A percentile compares a stretch with the other conserved stretches of the same genome.
Evolutionary conservation across 371 early-diverging fungal genomes (phyloP).

Genomic region (Lichtheimia ramosa): DNA sequence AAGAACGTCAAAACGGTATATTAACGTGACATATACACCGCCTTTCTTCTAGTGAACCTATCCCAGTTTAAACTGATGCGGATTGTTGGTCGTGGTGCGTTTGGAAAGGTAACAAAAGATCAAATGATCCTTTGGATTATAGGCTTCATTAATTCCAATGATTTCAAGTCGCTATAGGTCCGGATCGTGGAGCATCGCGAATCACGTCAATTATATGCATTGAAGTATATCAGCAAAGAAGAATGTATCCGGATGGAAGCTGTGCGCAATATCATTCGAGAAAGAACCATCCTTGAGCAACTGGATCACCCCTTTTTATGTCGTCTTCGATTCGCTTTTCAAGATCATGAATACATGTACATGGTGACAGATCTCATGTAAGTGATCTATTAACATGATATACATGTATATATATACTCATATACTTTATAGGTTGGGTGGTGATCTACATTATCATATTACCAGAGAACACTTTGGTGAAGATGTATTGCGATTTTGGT

Average conservation of each 20-base stretch:
- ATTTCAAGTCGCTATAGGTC: conserved; percentile 45
- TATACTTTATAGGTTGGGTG: conserved; percentile 63
- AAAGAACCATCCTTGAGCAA: conserved; percentile 77
- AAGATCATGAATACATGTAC: conserved; percentile 81
- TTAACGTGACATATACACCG: background rate
- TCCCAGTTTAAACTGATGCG: conserved; percentile 70
- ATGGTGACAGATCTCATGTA: conserved; percentile 89
- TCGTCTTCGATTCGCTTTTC: conserved; percentile 82
- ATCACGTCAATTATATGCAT: conserved; percentile 67
- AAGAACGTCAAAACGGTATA: background rate
- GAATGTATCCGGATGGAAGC: conserved; percentile 80
- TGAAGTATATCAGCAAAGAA: conserved; percentile 83
- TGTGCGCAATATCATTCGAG: conserved; percentile 75
- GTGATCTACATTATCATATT: conserved; percentile 82
- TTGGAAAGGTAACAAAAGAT: conserved; percentile 66
- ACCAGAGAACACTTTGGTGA: conserved; percentile 69
- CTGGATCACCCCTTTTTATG: conserved; percentile 79
- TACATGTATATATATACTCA: background rate
- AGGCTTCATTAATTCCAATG: background rate
- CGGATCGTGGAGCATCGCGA: conserved; percentile 75
- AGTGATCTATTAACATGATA: conserved; percentile 1
- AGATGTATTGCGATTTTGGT: conserved; percentile 73
- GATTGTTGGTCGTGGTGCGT: conserved; percentile 73
- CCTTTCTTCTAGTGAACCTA: conserved; percentile 22
- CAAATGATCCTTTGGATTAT: background rate